Evolutionary conservation across 208 protist genomes (phyloP), one percentile per base, ranked within the genome.

Genomic region (Trypanosoma scelopori): DNA sequence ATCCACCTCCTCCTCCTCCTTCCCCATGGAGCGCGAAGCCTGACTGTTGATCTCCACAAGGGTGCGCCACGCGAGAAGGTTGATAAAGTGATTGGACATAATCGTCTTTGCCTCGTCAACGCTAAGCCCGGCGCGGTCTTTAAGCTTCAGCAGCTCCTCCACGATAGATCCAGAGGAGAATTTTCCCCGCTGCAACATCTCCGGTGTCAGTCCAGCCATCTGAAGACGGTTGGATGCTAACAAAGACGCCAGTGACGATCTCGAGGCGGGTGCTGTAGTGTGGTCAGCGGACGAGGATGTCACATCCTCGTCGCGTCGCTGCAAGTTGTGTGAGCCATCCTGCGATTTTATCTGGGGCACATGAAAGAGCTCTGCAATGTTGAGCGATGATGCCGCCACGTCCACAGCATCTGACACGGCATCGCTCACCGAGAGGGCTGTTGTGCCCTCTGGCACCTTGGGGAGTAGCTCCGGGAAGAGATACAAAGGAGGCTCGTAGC

Each of bases 21-120:
- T 46, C 49, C 53, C 20, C 5, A 25, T 47, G 35, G 23, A 35
- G 3, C 35, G 30, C 58, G 55, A n/a, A 42, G 23, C 13, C 4
- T 37, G 20, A 61, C 67, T 71, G 64, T 93, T 93, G 43, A 89
- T 80, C 49, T 95, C 90, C 4, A 75, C 52, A 47, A 93, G 71
- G 46, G 80, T 87, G 43, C 74, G 62, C 87, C 87, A 95, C 7
- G 85, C 87, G 48, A 93, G 74, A 22, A 95, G 68, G 60, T 95
- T 95, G 41, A 95, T 84, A 58, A 95, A 95, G 66, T 93, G 87
- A 41, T 92, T 92, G 25, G 79, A 83, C 81, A 92, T 87, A 15
- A 95, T 76, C 16, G 80, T 70, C 27, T 76, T 76, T 13, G 76
- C 69, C 55, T 92, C 84, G 52, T 75, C 71, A 13, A 80, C 80